Percentiles rank a stretch among this genome's conserved stretches.
phyloP scores from a whole-genome alignment of 306 rosid genomes.

The Canavalia gladiata region DNA sequence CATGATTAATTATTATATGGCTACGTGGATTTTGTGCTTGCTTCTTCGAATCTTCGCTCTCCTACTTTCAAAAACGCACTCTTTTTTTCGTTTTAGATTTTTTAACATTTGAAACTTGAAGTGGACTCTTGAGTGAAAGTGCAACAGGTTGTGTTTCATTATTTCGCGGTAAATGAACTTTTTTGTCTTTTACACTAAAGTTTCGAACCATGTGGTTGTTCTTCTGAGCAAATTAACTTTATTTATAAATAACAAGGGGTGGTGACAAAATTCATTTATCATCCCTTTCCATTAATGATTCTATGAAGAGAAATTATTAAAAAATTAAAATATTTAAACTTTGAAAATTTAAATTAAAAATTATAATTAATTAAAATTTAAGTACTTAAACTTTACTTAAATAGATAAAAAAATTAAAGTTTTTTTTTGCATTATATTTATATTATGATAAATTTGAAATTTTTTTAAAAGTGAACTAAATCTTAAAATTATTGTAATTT shows the following conservation, averaged over 20 bases:
- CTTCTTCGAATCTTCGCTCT: no score
- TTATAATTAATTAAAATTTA: no score
- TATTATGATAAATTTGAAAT: no score
- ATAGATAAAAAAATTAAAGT: no score
- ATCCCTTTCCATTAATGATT: no score
- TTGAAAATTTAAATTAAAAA: no score
- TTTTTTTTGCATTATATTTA: no score
- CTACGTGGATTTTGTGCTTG: neutral
- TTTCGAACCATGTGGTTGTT: neutral
- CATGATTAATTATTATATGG: constrained; percentile 16
- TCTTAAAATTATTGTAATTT: no score
- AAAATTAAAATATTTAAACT: no score
- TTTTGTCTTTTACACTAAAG: neutral
- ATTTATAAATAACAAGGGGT: neutral
- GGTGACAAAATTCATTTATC: neutral
- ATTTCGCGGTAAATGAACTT: neutral
- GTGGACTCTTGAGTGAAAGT: neutral
- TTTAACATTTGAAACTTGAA: neutral
- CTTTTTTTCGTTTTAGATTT: neutral
- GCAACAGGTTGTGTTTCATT: neutral
- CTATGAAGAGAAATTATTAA: no score
- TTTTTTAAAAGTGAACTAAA: no score
- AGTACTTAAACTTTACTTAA: no score
- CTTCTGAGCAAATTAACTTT: neutral
- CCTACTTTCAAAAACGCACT: neutral